Conservation (phyloP, 345 rosid species). For the Isatis tinctoria region DNA sequence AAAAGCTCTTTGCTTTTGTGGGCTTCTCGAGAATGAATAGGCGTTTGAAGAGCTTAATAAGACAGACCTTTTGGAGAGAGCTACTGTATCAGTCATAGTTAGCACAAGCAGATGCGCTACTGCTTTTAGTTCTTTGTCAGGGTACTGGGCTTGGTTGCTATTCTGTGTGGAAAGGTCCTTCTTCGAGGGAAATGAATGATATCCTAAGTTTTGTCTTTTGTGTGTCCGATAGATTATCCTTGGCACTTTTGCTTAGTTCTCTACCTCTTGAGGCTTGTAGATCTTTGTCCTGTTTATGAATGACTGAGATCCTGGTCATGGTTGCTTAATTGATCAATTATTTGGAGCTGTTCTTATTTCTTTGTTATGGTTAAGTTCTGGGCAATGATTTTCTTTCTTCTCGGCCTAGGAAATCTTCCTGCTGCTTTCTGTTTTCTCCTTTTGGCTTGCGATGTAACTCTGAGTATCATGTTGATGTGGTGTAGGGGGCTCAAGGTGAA, state of each 20-base stretch:
- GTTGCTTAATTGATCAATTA: background rate
- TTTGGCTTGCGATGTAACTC: background rate
- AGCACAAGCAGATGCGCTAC: background rate
- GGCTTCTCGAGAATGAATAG: background rate
- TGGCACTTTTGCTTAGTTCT: background rate
- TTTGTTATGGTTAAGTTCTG: background rate
- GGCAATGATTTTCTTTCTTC: background rate
- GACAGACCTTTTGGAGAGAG: background rate
- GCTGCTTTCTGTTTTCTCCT: background rate
- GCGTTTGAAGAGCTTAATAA: background rate
- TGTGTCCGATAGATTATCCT: background rate
- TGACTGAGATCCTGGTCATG: background rate
- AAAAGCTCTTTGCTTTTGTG: background rate
- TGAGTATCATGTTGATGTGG: conserved; percentile 9
- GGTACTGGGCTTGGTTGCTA: background rate
- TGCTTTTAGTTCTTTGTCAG: background rate
- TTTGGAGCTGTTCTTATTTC: background rate
- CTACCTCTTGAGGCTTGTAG: background rate
- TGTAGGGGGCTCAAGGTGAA: conserved; percentile 11
- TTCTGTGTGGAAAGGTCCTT: background rate
- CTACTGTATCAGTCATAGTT: background rate
- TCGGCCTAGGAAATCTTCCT: background rate
- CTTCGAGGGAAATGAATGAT: background rate
- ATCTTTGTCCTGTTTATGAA: background rate
- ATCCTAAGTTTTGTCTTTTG: background rate